phyloP scores from a whole-genome alignment of 257 asterid species.

The Parsonsia alboflavescens region DNA sequence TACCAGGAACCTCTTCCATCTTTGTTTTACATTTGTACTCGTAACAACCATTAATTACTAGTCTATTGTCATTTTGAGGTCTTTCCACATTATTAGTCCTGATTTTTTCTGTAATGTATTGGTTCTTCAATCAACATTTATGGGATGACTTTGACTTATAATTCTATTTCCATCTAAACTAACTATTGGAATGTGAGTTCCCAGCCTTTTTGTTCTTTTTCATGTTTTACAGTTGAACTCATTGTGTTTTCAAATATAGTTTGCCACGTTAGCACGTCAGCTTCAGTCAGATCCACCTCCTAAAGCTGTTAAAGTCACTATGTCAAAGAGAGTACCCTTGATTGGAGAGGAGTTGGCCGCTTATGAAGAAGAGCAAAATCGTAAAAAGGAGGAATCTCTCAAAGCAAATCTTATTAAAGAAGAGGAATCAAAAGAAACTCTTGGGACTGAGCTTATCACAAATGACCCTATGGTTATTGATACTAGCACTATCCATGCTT shows the following conservation, averaged over 20 bases:
- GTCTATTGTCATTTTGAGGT: not conserved
- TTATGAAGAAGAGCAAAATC: conserved; percentile 89
- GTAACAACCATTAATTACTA: not conserved
- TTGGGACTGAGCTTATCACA: conserved; percentile 43
- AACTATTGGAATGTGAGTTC: not conserved
- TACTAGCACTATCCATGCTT: conserved; percentile 38
- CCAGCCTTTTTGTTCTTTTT: not conserved
- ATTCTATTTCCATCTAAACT: not conserved
- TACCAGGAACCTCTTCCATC: not conserved
- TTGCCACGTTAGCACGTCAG: conserved; percentile 87
- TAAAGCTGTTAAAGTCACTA: conserved; percentile 93
- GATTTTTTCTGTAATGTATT: not conserved
- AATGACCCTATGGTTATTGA: conserved; percentile 81
- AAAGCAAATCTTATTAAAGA: conserved; percentile 80
- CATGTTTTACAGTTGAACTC: conserved; percentile 6
- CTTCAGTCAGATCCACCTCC: conserved; percentile 99
- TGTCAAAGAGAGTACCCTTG: conserved; percentile 89
- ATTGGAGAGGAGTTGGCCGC: conserved; percentile 99
- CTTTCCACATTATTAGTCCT: not conserved
- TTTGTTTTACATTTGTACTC: not conserved
- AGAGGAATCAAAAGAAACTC: conserved; percentile 73
- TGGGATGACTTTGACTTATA: not conserved
- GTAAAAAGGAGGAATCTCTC: conserved; percentile 85
- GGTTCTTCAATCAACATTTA: not conserved
- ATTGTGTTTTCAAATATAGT: conserved; percentile 42